Percentiles rank a stretch among this genome's conserved stretches.
Evolutionary conservation across 2,329 filamentous ascomycete species (phyloP).

Genomic region (Grosmannia penicillata): DNA sequence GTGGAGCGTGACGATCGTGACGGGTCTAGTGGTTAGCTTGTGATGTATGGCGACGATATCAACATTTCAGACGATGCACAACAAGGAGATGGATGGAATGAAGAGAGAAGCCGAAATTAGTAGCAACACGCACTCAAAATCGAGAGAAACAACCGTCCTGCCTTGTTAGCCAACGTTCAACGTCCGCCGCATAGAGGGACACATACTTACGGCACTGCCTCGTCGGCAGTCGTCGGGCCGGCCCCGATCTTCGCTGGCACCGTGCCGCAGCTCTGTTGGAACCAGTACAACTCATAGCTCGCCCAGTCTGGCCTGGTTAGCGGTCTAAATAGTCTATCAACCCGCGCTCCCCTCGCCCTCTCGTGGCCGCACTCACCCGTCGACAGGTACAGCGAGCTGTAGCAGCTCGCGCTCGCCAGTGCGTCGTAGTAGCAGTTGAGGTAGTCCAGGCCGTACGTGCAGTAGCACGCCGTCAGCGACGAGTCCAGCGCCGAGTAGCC

Average conservation of each 20-base stretch:
- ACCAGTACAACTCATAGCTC: slow-evolving; percentile 10
- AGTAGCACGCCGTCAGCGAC: slow-evolving; percentile 10
- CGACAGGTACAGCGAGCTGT: slow-evolving; percentile 1
- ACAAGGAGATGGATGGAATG: not conserved
- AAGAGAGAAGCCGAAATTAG: not conserved
- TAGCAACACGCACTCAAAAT: slow-evolving; percentile 9
- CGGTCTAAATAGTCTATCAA: not conserved
- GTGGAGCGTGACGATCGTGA: slow-evolving; percentile 9
- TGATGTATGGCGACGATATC: not conserved
- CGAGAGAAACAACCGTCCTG: slow-evolving; percentile 10
- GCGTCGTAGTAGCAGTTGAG: slow-evolving; percentile 12
- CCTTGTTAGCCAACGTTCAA: too few relatives aligned
- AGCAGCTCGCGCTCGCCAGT: slow-evolving; percentile 7
- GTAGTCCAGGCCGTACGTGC: slow-evolving; percentile 12
- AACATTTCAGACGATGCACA: too few relatives aligned
- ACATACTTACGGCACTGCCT: slow-evolving; percentile 8
- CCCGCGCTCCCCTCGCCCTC: not conserved
- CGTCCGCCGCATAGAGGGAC: not conserved
- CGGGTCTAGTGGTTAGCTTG: slow-evolving; percentile 4
- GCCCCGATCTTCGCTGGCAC: slow-evolving; percentile 7
- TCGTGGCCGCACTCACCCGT: too few relatives aligned
- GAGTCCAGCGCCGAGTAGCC: not conserved
- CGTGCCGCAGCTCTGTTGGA: slow-evolving; percentile 9
- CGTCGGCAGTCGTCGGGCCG: slow-evolving; percentile 4
- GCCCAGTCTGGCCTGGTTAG: slow-evolving; percentile 6